Evolutionary conservation across 257 asterid genomes (phyloP).

Genomic region (Fraxinus quadrangulata): DNA sequence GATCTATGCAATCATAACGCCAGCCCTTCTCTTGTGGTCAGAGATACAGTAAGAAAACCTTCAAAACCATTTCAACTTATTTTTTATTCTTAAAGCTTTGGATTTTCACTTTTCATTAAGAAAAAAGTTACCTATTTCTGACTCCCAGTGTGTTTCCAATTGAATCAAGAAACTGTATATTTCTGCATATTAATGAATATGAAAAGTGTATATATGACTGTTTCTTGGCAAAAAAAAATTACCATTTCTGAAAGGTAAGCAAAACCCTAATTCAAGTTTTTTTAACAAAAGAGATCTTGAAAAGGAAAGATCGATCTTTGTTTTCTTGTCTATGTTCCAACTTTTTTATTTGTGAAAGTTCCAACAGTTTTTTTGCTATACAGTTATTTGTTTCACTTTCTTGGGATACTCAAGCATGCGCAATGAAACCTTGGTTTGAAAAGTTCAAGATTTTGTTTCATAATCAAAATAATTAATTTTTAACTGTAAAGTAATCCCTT

Average conservation of each 20-base stretch:
- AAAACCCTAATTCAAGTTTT: neutral
- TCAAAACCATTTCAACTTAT: neutral
- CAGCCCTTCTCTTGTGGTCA: conserved; percentile 43
- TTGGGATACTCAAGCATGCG: conserved; percentile 14
- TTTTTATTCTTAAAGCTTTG: neutral
- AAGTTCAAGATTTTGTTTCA: neutral
- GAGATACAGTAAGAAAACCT: conserved; percentile 38
- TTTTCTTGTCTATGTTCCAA: neutral
- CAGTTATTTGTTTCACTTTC: conserved; percentile 10
- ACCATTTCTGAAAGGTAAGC: neutral
- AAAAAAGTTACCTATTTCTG: neutral
- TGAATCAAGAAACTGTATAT: neutral
- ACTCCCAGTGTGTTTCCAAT: neutral
- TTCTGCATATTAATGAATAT: neutral
- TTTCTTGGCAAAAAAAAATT: neutral
- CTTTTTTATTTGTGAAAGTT: conserved; percentile 8
- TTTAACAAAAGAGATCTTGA: conserved; percentile 1
- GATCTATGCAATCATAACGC: conserved; percentile 47
- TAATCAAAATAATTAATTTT: neutral
- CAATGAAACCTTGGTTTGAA: neutral
- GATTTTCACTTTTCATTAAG: neutral
- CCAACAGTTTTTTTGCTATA: neutral
- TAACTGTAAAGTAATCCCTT: conserved; percentile 2
- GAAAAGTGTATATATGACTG: neutral
- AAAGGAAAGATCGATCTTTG: neutral